Percentiles rank a stretch among this genome's conserved stretches.
phyloP scores from a whole-genome alignment of 2,329 filamentous ascomycete genomes.

The Trichoderma guizhouense region DNA sequence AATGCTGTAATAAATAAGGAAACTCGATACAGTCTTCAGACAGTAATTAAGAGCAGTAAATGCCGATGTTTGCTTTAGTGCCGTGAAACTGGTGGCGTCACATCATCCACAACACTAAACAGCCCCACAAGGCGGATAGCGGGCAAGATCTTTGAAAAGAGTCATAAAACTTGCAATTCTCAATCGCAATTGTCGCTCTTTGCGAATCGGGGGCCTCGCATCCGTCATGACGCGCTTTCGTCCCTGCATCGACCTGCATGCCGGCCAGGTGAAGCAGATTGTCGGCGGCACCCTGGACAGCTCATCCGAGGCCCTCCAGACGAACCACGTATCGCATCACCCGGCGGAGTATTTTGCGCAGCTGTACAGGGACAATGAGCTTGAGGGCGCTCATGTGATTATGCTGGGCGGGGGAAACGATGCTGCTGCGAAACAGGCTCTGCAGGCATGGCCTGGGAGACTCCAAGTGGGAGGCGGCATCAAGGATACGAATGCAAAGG shows the following conservation, averaged over 20 bases:
- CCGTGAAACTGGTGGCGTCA: slow-evolving; percentile 10
- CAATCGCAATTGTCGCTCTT: background rate
- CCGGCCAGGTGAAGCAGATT: slow-evolving; percentile 98
- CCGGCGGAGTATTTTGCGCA: slow-evolving; percentile 76
- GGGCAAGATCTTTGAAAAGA: background rate
- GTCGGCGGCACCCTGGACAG: slow-evolving; percentile 87
- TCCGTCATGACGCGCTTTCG: slow-evolving; percentile 81
- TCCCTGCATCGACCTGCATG: slow-evolving; percentile 95
- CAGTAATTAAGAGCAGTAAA: background rate
- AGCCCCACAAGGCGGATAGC: slow-evolving; percentile 12
- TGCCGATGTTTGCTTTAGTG: background rate
- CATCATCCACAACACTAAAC: slow-evolving; percentile 4
- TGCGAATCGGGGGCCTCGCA: background rate
- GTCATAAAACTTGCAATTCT: background rate
- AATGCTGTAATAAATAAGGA: background rate
- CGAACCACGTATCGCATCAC: slow-evolving; percentile 86
- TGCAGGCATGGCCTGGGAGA: slow-evolving; percentile 72
- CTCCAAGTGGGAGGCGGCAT: slow-evolving; percentile 95
- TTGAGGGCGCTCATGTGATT: slow-evolving; percentile 87
- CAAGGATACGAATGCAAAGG: slow-evolving; percentile 73
- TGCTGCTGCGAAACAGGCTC: slow-evolving; percentile 71
- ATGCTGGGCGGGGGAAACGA: slow-evolving; percentile 92
- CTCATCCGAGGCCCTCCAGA: slow-evolving; percentile 65
- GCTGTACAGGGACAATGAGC: slow-evolving; percentile 71
- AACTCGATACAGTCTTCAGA: background rate